Evolutionary conservation across 2,329 filamentous ascomycete genomes (phyloP).

Genomic region (Xylaria multiplex): DNA sequence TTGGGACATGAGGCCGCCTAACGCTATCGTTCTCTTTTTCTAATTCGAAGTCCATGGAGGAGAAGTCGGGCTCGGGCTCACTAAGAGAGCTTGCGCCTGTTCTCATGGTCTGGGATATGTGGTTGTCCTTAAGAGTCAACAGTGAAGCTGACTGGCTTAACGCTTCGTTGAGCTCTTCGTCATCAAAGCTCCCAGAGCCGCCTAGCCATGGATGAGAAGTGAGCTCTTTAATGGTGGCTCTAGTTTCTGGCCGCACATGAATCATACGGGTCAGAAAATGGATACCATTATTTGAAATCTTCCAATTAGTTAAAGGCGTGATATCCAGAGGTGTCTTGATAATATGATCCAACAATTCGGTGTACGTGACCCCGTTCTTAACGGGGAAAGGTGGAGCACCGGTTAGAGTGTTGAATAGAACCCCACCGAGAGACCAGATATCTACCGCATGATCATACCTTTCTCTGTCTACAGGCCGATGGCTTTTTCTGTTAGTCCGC

Average conservation of each 20-base stretch:
- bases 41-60: slow-evolving; percentile 70
- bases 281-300: slow-evolving; percentile 73
- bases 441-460: slow-evolving; percentile 93
- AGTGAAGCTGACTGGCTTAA: slow-evolving; percentile 70
- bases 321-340: slow-evolving; percentile 81
- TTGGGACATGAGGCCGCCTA: slow-evolving; percentile 57
- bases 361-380: slow-evolving; percentile 77
- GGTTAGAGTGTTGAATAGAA: slow-evolving; percentile 88
- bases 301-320: slow-evolving; percentile 65
- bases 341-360: slow-evolving; percentile 83
- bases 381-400: slow-evolving; percentile 83
- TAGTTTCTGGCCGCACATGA: slow-evolving; percentile 78
- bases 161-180: slow-evolving; percentile 71
- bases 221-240: slow-evolving; percentile 78
- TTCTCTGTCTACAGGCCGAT: slow-evolving; percentile 63
- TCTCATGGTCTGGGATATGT: slow-evolving; percentile 44
- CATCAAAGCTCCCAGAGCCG: slow-evolving; percentile 61
- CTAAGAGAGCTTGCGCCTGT: slow-evolving; percentile 43
- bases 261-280: slow-evolving; percentile 84
- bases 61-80: slow-evolving; percentile 54
- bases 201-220: slow-evolving; percentile 79
- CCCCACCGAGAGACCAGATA: slow-evolving; percentile 94
- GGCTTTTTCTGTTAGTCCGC: slow-evolving; percentile 69
- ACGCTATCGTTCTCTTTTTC: slow-evolving; percentile 83
- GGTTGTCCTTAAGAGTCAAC: slow-evolving; percentile 67